These are phyloP conservation scores for Claviceps sp. DNA, from an alignment of 2,329 filamentous ascomycete species.

Conservation along the genomic window DNA sequence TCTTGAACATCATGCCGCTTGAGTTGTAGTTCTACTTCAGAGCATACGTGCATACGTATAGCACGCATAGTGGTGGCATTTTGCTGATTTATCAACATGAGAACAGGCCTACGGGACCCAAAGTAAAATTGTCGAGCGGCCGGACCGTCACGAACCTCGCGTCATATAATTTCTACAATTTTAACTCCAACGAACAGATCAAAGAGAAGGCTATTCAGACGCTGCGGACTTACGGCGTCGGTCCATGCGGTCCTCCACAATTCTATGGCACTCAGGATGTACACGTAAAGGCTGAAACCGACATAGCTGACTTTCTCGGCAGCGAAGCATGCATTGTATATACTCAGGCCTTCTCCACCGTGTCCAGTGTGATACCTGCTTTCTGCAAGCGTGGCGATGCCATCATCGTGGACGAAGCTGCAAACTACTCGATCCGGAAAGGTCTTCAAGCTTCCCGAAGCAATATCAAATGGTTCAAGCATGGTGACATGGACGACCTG, in stretches of 20 bases:
- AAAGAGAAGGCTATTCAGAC: conserved; percentile 94
- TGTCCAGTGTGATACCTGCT: conserved; percentile 90
- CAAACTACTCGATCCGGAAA: conserved; percentile 89
- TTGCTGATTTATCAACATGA: conserved; percentile 1
- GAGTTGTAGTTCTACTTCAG: not conserved
- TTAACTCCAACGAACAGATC: conserved; percentile 80
- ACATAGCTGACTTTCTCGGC: conserved; percentile 82
- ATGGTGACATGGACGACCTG: conserved; percentile 90
- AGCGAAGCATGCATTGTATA: conserved; percentile 88
- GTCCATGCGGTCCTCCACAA: conserved; percentile 88
- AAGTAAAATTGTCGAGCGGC: conserved; percentile 76
- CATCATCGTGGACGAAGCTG: conserved; percentile 86
- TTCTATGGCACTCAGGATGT: conserved; percentile 99
- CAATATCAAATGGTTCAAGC: conserved; percentile 85
- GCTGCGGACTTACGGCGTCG: conserved; percentile 88
- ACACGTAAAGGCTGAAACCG: conserved; percentile 90
- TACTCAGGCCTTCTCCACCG: conserved; percentile 89
- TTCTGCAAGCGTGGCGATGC: conserved; percentile 97
- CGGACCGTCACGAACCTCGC: conserved; percentile 87
- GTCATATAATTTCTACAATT: conserved; percentile 96
- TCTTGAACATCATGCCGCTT: not conserved
- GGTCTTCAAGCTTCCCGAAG: conserved; percentile 87
- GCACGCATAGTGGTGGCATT: not conserved
- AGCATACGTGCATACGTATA: not conserved
- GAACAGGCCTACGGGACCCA: conserved; percentile 70